Conservation (phyloP, 306 rosid genomes). For the Fagus crenata region DNA sequence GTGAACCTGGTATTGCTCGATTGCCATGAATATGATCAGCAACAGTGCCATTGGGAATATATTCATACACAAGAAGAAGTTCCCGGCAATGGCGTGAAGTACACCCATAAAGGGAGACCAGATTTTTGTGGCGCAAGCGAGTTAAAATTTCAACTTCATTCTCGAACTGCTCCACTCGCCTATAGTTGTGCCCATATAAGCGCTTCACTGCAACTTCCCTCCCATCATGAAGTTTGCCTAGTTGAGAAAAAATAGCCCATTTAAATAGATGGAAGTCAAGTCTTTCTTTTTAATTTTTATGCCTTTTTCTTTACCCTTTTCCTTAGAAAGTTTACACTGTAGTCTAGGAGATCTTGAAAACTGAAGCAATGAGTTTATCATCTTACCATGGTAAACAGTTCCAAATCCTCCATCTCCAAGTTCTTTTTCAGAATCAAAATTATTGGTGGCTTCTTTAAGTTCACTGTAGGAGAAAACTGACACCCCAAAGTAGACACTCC, state of each 20-base stretch:
- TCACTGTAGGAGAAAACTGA: slow-evolving; percentile 40
- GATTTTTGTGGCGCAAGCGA: slow-evolving; percentile 58
- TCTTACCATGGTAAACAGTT: slow-evolving; percentile 5
- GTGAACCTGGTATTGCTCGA: slow-evolving; percentile 32
- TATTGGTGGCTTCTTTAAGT: slow-evolving; percentile 44
- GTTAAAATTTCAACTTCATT: slow-evolving; percentile 65
- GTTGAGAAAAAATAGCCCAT: slow-evolving; percentile 24
- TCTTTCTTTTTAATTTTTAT: background rate
- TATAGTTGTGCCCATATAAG: slow-evolving; percentile 56
- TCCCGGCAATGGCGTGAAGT: slow-evolving; percentile 61
- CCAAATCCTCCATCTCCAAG: slow-evolving; percentile 59
- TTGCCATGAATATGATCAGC: slow-evolving; percentile 74
- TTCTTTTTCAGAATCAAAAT: slow-evolving; percentile 35
- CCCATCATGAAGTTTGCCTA: slow-evolving; percentile 71
- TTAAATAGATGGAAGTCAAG: background rate
- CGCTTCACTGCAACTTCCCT: slow-evolving; percentile 85
- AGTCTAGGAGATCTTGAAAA: background rate
- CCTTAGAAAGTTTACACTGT: background rate
- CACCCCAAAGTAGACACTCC: slow-evolving; percentile 26
- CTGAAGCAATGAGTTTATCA: slow-evolving; percentile 16
- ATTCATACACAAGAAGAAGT: slow-evolving; percentile 74
- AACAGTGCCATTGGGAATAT: slow-evolving; percentile 69
- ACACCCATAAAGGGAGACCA: slow-evolving; percentile 76
- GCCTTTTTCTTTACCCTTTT: background rate
- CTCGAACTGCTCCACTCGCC: slow-evolving; percentile 52